Evolutionary conservation across 2,329 filamentous ascomycete genomes (phyloP).

Genomic region (Phaeosphaeriaceae sp.): DNA sequence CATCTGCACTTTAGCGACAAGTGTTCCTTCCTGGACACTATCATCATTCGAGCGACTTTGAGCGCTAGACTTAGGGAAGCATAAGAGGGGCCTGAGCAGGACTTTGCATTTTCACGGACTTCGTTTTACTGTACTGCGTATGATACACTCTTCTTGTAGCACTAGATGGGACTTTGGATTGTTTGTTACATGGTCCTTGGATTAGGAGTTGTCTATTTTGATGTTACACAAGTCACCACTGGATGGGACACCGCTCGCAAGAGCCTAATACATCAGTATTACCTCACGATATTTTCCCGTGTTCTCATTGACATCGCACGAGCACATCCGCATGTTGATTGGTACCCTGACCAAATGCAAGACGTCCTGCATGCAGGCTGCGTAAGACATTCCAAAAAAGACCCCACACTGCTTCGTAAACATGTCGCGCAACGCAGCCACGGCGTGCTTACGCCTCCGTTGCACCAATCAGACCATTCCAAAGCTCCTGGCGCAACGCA

Average conservation of each 20-base stretch:
- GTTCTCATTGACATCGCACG: neutral
- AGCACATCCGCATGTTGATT: neutral
- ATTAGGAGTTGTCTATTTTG: neutral
- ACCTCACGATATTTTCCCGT: neutral
- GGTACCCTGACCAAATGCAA: neutral
- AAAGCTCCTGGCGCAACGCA: neutral
- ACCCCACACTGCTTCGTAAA: neutral
- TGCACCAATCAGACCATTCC: slow-evolving; percentile 1
- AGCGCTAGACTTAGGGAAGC: slow-evolving; percentile 4
- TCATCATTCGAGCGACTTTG: slow-evolving; percentile 7
- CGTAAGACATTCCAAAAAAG: slow-evolving; percentile 5
- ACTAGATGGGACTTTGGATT: neutral
- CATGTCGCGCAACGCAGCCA: neutral
- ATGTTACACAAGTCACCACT: neutral
- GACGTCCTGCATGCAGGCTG: slow-evolving; percentile 2
- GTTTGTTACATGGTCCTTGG: neutral
- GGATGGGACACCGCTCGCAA: neutral
- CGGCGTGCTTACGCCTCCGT: neutral
- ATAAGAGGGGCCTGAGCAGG: neutral
- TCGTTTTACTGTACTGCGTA: slow-evolving; percentile 2
- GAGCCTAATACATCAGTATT: neutral
- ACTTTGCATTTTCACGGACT: slow-evolving; percentile 15
- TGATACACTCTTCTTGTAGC: neutral
- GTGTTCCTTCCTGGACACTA: slow-evolving; percentile 19
- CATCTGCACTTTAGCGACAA: slow-evolving; percentile 28